Conservation (phyloP, 345 rosid genomes). For the Eucalyptus victrix region DNA sequence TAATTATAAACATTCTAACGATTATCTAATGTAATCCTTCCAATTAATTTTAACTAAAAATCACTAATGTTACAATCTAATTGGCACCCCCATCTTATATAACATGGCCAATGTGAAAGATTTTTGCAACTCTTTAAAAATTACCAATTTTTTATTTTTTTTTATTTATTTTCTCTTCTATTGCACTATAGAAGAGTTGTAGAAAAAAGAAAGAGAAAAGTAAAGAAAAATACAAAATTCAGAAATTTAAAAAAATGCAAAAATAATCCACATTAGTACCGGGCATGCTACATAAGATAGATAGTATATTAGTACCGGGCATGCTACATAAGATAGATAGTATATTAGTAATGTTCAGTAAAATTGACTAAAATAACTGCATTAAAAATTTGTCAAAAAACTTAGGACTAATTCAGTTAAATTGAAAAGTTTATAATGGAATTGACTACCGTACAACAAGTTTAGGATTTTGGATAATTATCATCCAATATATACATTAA, state of each 20-base stretch:
- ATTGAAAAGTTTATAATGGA: neutral
- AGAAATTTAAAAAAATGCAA: neutral
- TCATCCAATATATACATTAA: neutral
- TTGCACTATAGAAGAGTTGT: too few relatives aligned
- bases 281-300: rapidly evolving
- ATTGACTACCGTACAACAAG: neutral
- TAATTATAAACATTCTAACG: rapidly evolving
- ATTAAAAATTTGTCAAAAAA: neutral
- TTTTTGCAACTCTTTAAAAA: neutral
- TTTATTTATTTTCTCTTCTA: neutral
- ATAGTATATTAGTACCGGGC: neutral
- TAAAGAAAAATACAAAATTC: neutral
- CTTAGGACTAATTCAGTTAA: neutral
- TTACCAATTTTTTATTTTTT: too few relatives aligned
- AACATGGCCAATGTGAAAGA: rapidly evolving
- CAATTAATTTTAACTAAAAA: neutral
- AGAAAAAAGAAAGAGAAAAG: neutral
- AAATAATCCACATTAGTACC: neutral
- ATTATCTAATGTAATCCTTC: neutral
- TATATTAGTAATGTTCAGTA: rapidly evolving
- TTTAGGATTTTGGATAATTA: neutral
- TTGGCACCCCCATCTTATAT: rapidly evolving
- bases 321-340: neutral
- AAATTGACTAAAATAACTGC: neutral
- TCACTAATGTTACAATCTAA: rapidly evolving